phyloP scores from a whole-genome alignment of 2,329 filamentous ascomycete species.

The Aspergillus brunneoviolaceus region DNA sequence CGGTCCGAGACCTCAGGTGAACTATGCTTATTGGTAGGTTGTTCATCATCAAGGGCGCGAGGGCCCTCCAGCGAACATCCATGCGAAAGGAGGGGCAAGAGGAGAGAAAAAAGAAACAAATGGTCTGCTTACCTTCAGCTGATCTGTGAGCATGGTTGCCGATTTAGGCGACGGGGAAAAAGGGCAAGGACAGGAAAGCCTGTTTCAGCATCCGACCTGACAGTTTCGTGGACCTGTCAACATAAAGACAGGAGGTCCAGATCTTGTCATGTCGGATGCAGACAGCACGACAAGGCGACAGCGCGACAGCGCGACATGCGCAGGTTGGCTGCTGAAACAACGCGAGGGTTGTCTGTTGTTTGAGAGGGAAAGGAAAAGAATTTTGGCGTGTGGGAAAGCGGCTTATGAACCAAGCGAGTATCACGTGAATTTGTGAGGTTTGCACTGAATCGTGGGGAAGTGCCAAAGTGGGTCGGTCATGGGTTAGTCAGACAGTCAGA shows the following conservation, averaged over 20 bases:
- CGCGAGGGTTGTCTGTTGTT: background rate
- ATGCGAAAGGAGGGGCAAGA: conserved; percentile 4
- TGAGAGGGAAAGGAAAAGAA: background rate
- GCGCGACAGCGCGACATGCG: background rate
- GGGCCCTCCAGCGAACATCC: conserved; percentile 4
- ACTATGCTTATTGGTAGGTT: conserved; percentile 43
- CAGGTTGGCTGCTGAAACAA: background rate
- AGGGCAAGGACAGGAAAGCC: background rate
- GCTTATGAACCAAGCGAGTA: background rate
- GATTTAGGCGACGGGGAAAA: background rate
- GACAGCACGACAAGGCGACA: background rate
- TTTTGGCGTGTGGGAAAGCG: background rate
- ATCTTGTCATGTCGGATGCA: background rate
- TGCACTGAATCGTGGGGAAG: background rate
- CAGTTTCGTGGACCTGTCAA: background rate
- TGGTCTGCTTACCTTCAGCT: conserved; percentile 22
- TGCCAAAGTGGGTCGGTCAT: background rate
- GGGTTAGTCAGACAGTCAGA: background rate
- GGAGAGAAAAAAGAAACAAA: conserved; percentile 7
- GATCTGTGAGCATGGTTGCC: conserved; percentile 5
- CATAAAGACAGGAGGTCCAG: background rate
- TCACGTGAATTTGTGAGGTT: background rate
- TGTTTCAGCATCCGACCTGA: background rate
- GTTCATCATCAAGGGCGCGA: conserved; percentile 35
- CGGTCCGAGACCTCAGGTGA: conserved; percentile 43